Percentiles rank a stretch among this genome's conserved stretches.
Evolutionary conservation across 306 rosid species (phyloP).

Genomic region (Hippophae gyantsensis): DNA sequence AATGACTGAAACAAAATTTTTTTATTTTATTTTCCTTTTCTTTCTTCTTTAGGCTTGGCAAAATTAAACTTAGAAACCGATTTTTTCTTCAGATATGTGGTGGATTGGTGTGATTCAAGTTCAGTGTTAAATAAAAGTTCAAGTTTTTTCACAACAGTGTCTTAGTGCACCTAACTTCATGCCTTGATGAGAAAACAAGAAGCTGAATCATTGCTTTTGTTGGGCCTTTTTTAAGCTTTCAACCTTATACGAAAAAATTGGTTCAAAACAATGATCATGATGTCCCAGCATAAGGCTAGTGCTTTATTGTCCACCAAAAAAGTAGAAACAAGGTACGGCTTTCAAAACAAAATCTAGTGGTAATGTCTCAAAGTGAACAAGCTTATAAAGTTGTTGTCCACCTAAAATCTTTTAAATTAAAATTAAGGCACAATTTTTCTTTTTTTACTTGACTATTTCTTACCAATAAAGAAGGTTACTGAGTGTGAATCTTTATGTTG

Average conservation of each 20-base stretch:
- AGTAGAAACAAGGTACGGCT: not conserved
- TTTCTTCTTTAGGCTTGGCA: too few relatives aligned
- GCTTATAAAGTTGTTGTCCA: slow-evolving; percentile 24
- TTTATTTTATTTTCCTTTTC: too few relatives aligned
- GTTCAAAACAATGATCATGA: slow-evolving; percentile 19
- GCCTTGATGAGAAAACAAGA: slow-evolving; percentile 23
- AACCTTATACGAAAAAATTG: slow-evolving; percentile 18
- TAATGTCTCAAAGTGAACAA: slow-evolving; percentile 34
- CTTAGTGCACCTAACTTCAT: slow-evolving; percentile 14
- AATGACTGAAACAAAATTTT: too few relatives aligned
- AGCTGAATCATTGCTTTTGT: slow-evolving; percentile 12
- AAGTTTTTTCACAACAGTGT: too few relatives aligned
- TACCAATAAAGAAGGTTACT: slow-evolving; percentile 83
- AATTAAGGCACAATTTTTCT: not conserved
- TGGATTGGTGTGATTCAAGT: too few relatives aligned
- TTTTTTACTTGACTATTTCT: slow-evolving; percentile 12
- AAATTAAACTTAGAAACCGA: too few relatives aligned
- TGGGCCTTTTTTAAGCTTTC: slow-evolving; percentile 23
- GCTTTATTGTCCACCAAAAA: slow-evolving; percentile 34
- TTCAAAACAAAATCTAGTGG: slow-evolving; percentile 37
- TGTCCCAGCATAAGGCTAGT: slow-evolving; percentile 31
- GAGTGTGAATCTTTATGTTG: slow-evolving; percentile 76
- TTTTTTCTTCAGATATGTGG: too few relatives aligned
- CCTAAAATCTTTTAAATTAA: slow-evolving; percentile 12
- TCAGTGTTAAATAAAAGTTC: too few relatives aligned